Evolutionary conservation across 192 early-diverging fungal species (phyloP), one percentile per base, ranked within the genome.

Genomic region (Umbelopsis vinacea): DNA sequence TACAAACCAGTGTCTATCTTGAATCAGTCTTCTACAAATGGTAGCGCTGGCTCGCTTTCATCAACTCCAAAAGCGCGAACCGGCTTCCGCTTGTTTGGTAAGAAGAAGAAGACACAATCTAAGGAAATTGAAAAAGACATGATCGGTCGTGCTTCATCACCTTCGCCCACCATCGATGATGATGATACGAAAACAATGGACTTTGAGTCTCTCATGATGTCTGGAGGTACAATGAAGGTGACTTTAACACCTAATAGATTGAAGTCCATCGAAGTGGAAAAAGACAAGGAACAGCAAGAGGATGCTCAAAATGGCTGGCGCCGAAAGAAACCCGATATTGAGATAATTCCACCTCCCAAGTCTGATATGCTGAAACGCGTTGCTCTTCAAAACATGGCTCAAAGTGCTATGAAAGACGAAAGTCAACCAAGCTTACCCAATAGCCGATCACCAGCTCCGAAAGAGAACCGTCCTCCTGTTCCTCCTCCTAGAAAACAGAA

Each of bases 191-290:
- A 83, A 38, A 79, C 78, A 63, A 82, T 78, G 47, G 83, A 83
- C 50, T 88, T 88, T 77, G 86, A 88, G 46, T 77, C 79, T 40
- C 71, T 88, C 15, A 82, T 88, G 46, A 71, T 75, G 29, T 83
- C 78, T 53, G 83, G 82, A 55, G 78, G 80, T 22, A 88, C 87
- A 5, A 79, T 88, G 71, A 83, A 84, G 26, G 83, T 88, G 21
- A 83, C 84, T 26, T 70, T 88, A 40, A 88, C 87, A 17, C 87
- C 87, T 15, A 86, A 86, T 57, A 76, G 87, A 70, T 69, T 88
- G 24, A 79, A 76, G n/a, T 85, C 87, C 0, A 88, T 88, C 63
- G 87, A 88, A 60, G 78, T 88, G 17, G 78, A 84, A 37, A 63
- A 63, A 26, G 19, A 7, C 17, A 50, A 6, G 26, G 60, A 43